Base-by-base conservation (phyloP, 768 basidiomycete species). In the Multifurca ochricompacta region DNA sequence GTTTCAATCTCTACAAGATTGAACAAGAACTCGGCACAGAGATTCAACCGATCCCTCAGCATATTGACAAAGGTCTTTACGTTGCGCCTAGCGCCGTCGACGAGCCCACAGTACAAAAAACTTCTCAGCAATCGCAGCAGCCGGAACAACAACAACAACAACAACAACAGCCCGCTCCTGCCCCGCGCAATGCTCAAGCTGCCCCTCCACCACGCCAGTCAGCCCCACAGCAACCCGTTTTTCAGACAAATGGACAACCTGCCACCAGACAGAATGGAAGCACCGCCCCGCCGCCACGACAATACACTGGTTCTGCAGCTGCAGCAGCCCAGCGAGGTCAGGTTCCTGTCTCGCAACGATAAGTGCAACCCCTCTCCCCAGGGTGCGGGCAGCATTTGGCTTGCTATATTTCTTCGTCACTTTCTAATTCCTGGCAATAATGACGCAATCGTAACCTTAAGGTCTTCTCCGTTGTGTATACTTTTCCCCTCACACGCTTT, bases 11-110 rank as follows among this genome's bases (percentile, higher is more conserved):
- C 53, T 97, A 98, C 71, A 86, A 88, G 66, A 97, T 99, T 64
- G 96, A 98, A 70, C 93, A 96, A 70, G 96, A 99, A 71, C 79
- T 99, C 31, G 96, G 95, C 10, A 98, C 95, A 35, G 95, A 99
- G 73, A 97, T 99, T 63, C 86, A 89, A 65, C 87, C 95, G 11
- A 97, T 98, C 64, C 95, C 95, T 6, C 84, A 86, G 67, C 75
- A 67, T 25, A 97, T 99, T 65, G 96, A 98, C 68, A 85, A 87
- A 60, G 83, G 83, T 4, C 72, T 99, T 54, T 98, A 99, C 70
- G 95, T 99, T 51, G 87, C 93, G 8, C 95, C 93, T 1, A 72
- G 75, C 48, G 68, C 73, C 1, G 47, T 59, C 6, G 70, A 73
- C 36, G 75, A 77, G 46, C 66, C 73, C 10, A 74, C 76, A 44